Base-by-base conservation (phyloP, 768 basidiomycete genomes). In the Austroboletus eburneus region DNA sequence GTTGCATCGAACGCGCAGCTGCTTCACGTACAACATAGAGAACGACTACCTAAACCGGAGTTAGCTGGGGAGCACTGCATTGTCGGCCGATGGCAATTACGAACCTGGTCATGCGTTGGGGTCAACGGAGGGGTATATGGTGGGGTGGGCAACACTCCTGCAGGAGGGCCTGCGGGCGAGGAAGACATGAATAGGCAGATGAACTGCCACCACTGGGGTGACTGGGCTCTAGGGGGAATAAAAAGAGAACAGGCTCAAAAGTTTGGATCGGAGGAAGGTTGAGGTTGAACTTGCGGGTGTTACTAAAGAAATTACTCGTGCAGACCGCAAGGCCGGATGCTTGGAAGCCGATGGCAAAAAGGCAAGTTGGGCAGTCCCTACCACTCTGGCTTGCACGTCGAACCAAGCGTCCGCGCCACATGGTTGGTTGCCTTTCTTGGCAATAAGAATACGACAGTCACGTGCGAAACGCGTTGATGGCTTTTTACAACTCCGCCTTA, bases 61-160 rank as follows among this genome's bases (percentile, higher is more conserved):
- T 37, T 51, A 38, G 37, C 46, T 53, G 20, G 56, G 64, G 51
- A 56, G 51, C 48, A 51, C 45, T 52, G 39, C 56, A 49, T 52
- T 54, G 53, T 43, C 46, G 45, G 45, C 48, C 38, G 44, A 59
- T 42, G 44, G 34, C 27, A 52, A 46, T 50, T 39, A 69, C 78
- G 43, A 50, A 82, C 85, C 75, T 89, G 86, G 69, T 87, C 83
- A 59, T 77, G 80, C 17, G 82, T 79, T 16, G 87, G 87, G 45
- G 71, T 64, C 46, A 85, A 69, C 43, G 81, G 71, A 30, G 69
- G 72, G 23, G 66, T 57, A 57, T 59, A 49, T 27, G 53, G 18
- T 27, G 71, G 57, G 58, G 73, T 52, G 61, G 58, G 63, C 48
- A 52, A 39, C 46, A 58, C 64, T 36, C 66, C 65, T 47, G 66